Evolutionary conservation across 1,139 yeast genomes (phyloP).

Genomic region (Nakaseomyces nivariensis): DNA sequence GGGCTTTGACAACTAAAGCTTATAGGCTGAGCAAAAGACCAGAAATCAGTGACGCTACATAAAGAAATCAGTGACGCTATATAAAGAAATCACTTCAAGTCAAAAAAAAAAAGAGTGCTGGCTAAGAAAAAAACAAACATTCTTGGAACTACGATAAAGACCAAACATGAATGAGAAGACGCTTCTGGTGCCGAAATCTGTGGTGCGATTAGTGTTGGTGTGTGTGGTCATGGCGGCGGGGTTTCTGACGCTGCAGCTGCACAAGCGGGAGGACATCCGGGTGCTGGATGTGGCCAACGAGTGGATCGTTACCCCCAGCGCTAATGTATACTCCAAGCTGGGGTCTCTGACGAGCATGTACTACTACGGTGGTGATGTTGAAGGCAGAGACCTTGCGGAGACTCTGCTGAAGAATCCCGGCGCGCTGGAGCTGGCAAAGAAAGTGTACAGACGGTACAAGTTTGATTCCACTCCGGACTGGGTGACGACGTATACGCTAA

Average conservation of each 20-base stretch:
- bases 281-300: neutral
- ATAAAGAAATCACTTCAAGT: too few species aligned
- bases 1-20: too few species aligned
- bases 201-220: neutral
- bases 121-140: too few species aligned
- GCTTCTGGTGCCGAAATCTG: neutral
- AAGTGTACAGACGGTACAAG: constrained; percentile 13
- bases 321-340: neutral
- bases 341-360: neutral
- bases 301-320: neutral
- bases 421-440: constrained; percentile 2
- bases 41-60: too few species aligned
- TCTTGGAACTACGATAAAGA: neutral
- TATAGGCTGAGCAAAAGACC: too few species aligned
- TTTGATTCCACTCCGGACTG: constrained; percentile 14
- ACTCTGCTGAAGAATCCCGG: neutral
- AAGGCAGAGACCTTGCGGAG: neutral
- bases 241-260: too few species aligned
- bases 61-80: too few species aligned
- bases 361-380: neutral
- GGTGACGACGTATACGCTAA: constrained; percentile 15
- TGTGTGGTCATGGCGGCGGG: too few species aligned
- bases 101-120: too few species aligned
- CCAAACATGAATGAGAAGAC: neutral
- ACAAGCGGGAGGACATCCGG: neutral